Evolutionary conservation across 164 flowering plant genomes (phyloP).

Genomic region (Vitis vinifera): ASM3070453v1 NC_081806.1:6024501-6025000

Average conservation of each 20-base stretch:
- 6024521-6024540: too few species aligned
- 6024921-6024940: constrained; percentile 52
- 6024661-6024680: constrained; percentile 10
- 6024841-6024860: constrained; percentile 52
- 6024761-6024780: background rate
- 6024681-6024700: constrained; percentile 4
- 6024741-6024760: too few species aligned
- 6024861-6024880: constrained; percentile 49
- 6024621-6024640: background rate
- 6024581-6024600: too few species aligned
- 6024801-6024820: constrained; percentile 21
- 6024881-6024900: constrained; percentile 14
- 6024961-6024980: constrained; percentile 76
- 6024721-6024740: background rate
- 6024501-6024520: too few species aligned
- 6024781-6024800: background rate
- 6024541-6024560: too few species aligned
- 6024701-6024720: too few species aligned
- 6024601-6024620: too few species aligned
- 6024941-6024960: constrained; percentile 85
- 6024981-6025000: constrained; percentile 67
- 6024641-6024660: background rate
- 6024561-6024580: too few species aligned
- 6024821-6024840: constrained; percentile 31
- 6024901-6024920: constrained; percentile 43